Base-by-base conservation (phyloP, 805 yeast genomes). In the Priceomyces carsonii region DNA sequence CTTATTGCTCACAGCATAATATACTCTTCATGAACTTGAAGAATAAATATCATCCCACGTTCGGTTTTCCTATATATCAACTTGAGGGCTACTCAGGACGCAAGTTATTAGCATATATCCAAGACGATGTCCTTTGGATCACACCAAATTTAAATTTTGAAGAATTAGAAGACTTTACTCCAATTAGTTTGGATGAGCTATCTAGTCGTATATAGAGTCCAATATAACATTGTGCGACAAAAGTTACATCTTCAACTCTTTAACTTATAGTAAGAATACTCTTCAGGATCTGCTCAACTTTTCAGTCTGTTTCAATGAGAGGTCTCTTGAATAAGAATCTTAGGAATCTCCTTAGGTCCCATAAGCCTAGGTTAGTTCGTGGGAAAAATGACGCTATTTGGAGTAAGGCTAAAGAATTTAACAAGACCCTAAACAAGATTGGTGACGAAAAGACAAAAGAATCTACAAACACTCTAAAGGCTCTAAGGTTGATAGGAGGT, bases 121-220 rank as follows among this genome's bases (percentile, higher is more conserved):
- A 73, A 22, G 80, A 80, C 29, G 90, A 87, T 45, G 80, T 85
- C 2, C 46, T 88, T 16, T 87, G 78, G 75, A 50, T 76, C 10
- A 55, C 60, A 23, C 36, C 15, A 8, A 25, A 12, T 5, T 18
- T 27, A 21, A 15, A 21, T 14, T 30, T 19, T 15, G 29, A 16
- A 8, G 24, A 8, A 42, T 47, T 53, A 39, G 61, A 47, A 2
- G 53, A 44, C 3, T 78, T 57, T 51, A 61, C 55, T 34, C 83
- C 85, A 1, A 52, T 72, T 3, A 56, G 63, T 4, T 38, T 69
- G 17, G 64, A 63, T 31, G 60, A 55, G 10, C 26, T 66, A 26
- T 17, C 16, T 13, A 33, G 19, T 19, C 33, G 30, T 20, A 20
- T 30, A 19, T 26, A 25, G n/a, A n/a, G n/a, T n/a, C n/a, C n/a